These are phyloP conservation scores for Scedosporium boydii DNA, from an alignment of 2,329 filamentous ascomycete genomes.

Conservation along the genomic window DNA sequence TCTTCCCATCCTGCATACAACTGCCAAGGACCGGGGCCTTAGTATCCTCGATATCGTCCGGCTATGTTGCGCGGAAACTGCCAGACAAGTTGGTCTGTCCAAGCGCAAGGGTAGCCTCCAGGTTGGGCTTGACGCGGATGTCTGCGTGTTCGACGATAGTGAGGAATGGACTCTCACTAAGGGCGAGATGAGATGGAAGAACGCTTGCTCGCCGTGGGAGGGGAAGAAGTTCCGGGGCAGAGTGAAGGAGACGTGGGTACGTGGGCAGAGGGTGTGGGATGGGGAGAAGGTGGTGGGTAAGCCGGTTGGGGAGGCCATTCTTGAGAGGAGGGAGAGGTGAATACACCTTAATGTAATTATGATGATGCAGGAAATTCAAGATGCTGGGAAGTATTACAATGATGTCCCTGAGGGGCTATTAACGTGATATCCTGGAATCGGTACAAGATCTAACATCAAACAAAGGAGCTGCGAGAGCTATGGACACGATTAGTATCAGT, in stretches of 20 bases:
- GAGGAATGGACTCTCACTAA: conserved; percentile 64
- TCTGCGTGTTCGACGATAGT: conserved; percentile 87
- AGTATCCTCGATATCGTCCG: conserved; percentile 70
- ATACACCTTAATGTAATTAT: background rate
- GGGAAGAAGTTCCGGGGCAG: conserved; percentile 68
- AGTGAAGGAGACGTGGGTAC: conserved; percentile 77
- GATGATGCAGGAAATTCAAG: background rate
- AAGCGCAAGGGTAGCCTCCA: conserved; percentile 72
- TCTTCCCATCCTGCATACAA: conserved; percentile 79
- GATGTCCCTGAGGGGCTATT: too few relatives aligned
- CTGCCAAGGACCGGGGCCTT: conserved; percentile 36
- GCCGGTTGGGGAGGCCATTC: conserved; percentile 47
- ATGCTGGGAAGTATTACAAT: too few relatives aligned
- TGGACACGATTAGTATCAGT: too few relatives aligned
- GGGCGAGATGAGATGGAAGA: conserved; percentile 86
- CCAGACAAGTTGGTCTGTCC: conserved; percentile 75
- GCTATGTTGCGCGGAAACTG: conserved; percentile 80
- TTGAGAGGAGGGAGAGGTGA: conserved; percentile 39
- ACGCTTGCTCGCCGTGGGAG: conserved; percentile 86
- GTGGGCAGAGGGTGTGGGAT: conserved; percentile 66
- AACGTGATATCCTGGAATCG: too few relatives aligned
- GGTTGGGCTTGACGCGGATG: conserved; percentile 78
- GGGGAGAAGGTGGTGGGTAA: conserved; percentile 43
- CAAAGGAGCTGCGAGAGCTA: too few relatives aligned
- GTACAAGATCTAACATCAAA: too few relatives aligned